Evolutionary conservation across 257 asterid species (phyloP), one percentile per base, ranked within the genome.

Genomic region (Lantana camara): DNA sequence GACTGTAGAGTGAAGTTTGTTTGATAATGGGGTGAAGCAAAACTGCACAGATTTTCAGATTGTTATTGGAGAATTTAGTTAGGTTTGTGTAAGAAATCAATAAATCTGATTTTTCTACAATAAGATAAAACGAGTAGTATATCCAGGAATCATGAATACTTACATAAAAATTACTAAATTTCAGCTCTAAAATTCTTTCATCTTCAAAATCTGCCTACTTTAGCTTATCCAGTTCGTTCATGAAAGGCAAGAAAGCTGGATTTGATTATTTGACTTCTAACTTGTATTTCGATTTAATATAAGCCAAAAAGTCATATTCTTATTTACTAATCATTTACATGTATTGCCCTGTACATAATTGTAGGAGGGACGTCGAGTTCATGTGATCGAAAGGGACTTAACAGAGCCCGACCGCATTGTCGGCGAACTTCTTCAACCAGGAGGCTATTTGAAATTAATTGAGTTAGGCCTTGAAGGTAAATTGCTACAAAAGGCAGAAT

Each of bases 371-470:
- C 82, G 88, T 4, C 75, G 76, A 44, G 91, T 90, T 54, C 95
- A 65, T 53, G 88, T 87, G 75, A 85, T 90, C 13, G 95, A 90
- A 70, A 82, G 97, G 64, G 95, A 90, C 84, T 64, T 90, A 67
- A 78, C 75, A 0, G 95, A 87, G 77, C 97, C 86, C 22, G 91
- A 90, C 72, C 90, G 97, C 24, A 87, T 87, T 2, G 94, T 85
- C 1, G 97, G 97, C 3, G 97, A 87, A 66, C 91, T 87, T 60
- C 71, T 90, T 63, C 95, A 90, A 63, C 97, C 97, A 6, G 95
- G 94, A 9, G 97, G 97, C 13, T 90, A 87, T 56, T 57, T 87
- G 66, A 87, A 87, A 69, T 75, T 90, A 54, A 66, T 87, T 27
- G 97, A 90, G 77, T 77, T 90, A 38, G 97, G 90, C n/a, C 86